Conservation (phyloP, 2,329 filamentous ascomycete genomes). For the Thelonectria olida region DNA sequence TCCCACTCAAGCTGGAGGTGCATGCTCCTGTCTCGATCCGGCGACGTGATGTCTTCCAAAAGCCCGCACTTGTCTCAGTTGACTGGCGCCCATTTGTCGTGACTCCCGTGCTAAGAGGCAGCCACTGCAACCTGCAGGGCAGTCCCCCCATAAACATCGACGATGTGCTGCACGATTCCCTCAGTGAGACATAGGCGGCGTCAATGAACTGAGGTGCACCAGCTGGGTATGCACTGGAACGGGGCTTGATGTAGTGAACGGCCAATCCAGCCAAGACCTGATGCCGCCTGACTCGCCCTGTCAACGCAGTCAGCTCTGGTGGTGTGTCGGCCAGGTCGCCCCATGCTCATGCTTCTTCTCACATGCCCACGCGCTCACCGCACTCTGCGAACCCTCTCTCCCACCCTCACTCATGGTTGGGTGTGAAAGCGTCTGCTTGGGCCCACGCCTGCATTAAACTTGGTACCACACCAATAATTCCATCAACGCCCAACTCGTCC, state of each 20-base stretch:
- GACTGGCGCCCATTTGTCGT: slow-evolving; percentile 33
- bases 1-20: slow-evolving; percentile 1
- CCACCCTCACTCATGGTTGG: slow-evolving; percentile 29
- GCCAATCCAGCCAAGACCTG: slow-evolving; percentile 36
- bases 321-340: slow-evolving; percentile 23
- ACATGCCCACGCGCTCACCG: slow-evolving; percentile 37
- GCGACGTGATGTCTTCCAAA: slow-evolving; percentile 20
- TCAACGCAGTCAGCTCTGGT: slow-evolving; percentile 29
- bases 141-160: slow-evolving; percentile 16
- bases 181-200: slow-evolving; percentile 17
- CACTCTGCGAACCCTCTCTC: slow-evolving; percentile 32
- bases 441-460: slow-evolving; percentile 13
- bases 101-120: slow-evolving; percentile 12
- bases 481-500: slow-evolving; percentile 22
- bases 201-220: slow-evolving; percentile 29
- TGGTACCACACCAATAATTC: slow-evolving; percentile 8
- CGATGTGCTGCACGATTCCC: slow-evolving; percentile 23
- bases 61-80: slow-evolving; percentile 35
- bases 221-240: slow-evolving; percentile 34
- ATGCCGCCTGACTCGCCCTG: slow-evolving; percentile 39
- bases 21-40: slow-evolving; percentile 25
- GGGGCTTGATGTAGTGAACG: slow-evolving; percentile 28
- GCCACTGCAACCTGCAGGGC: slow-evolving; percentile 10
- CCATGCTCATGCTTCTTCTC: slow-evolving; percentile 29
- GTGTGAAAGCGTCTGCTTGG: slow-evolving; percentile 24